Evolutionary conservation across 108 stramenopile species (phyloP), one percentile per base, ranked within the genome.

Genomic region (Fragilaria crotonensis): DNA sequence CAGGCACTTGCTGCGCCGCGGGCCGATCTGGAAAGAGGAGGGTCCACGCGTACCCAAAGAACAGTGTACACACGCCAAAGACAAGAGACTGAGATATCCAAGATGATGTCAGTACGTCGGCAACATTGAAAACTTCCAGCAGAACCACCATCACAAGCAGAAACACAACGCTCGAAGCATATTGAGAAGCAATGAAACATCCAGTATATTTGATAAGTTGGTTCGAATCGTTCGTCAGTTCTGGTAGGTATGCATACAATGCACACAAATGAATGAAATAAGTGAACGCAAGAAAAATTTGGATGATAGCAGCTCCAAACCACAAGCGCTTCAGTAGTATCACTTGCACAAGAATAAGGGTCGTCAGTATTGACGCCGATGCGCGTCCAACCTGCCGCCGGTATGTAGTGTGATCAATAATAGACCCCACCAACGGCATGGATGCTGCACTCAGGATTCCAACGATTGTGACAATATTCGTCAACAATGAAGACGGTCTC

Each of bases 401-500:
- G 31, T 78, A 70, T 33, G 66, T 48, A 45, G 73, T 78, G 49
- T 75, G 69, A 54, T 78, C 77, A 22, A 75, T 69, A 22, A 78
- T 32, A 17, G 77, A 73, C 9, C 77, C 77, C 1, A 78, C 46
- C 25, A 78, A 36, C 25, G 77, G 77, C 73, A 78, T 62, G 33
- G 64, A 57, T 9, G 67, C 61, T 0, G 65, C 73, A 4, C 66
- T 59, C 17, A 55, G 11, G 14, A 78, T 17, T 22, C 70, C 73
- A 1, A 60, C 49, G 30, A 78, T 49, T 21, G 67, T 20, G n/a
- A 56, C 61, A 21, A 63, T 66, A 5, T 63, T 22, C 4, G 73
- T 59, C 2, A 78, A 46, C 30, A 75, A 33, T 30, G 45, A 53
- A 25, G 73, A 71, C 1, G 73, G 65, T 31, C 64, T 59, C 31